A percentile compares a stretch with the other conserved stretches of the same genome.
phyloP scores from a whole-genome alignment of 345 rosid species.

The Salix caprea region DNA sequence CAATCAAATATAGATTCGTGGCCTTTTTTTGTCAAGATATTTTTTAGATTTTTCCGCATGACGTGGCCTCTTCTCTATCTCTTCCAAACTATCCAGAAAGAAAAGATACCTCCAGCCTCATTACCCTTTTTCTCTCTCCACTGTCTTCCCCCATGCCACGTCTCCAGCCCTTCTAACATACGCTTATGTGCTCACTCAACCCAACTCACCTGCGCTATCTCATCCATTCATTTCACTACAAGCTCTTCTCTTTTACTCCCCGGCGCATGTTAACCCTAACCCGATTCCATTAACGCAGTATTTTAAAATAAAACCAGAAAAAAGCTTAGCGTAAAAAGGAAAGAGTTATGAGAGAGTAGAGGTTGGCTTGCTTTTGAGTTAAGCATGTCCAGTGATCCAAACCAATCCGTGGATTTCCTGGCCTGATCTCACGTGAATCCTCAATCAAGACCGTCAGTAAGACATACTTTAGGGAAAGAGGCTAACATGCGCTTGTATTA shows the following conservation, averaged over 20 bases:
- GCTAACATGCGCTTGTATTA: slow-evolving; percentile 12
- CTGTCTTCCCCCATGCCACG: slow-evolving; percentile 31
- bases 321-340: neutral
- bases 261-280: slow-evolving; percentile 4
- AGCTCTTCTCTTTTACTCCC: neutral
- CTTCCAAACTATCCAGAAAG: slow-evolving; percentile 48
- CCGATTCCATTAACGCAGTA: neutral
- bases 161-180: slow-evolving; percentile 22
- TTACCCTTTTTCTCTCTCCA: slow-evolving; percentile 28
- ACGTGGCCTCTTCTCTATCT: slow-evolving; percentile 63
- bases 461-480: slow-evolving; percentile 8
- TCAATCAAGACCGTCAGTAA: neutral
- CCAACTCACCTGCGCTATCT: slow-evolving; percentile 12
- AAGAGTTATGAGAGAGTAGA: neutral
- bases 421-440: slow-evolving; percentile 1
- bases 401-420: slow-evolving; percentile 9
- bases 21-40: too few species aligned
- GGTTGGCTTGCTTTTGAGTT: too few species aligned
- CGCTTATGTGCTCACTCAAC: slow-evolving; percentile 15
- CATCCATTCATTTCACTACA: slow-evolving; percentile 13
- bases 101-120: neutral
- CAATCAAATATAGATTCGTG: too few species aligned
- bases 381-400: slow-evolving; percentile 22
- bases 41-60: slow-evolving; percentile 10
- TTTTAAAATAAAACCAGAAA: neutral